Evolutionary conservation across 169 alveolate species (phyloP).

Genomic region (Toxoplasma gondii): DNA sequence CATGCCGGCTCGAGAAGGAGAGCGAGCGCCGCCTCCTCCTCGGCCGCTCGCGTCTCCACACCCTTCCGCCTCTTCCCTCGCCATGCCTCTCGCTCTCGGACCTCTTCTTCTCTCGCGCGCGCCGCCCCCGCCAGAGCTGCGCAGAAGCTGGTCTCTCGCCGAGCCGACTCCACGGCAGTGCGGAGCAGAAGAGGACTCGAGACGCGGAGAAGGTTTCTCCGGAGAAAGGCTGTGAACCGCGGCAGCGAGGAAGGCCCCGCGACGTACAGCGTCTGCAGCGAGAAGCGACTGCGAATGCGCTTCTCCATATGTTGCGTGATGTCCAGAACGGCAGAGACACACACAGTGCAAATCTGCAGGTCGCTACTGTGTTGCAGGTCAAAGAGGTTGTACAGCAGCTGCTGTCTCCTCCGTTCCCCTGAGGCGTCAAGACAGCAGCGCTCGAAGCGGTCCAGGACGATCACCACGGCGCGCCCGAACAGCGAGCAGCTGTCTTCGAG

Average conservation of each 20-base stretch:
- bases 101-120: background rate
- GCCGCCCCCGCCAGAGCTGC: background rate
- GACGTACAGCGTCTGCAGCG: slow-evolving; percentile 49
- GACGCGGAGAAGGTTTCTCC: slow-evolving; percentile 27
- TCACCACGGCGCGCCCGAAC: slow-evolving; percentile 46
- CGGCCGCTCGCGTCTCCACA: background rate
- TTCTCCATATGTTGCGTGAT: slow-evolving; percentile 55
- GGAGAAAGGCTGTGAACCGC: background rate
- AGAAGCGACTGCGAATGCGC: slow-evolving; percentile 59
- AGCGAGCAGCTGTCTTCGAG: slow-evolving; percentile 47
- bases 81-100: background rate
- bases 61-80: background rate
- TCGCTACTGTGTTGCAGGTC: slow-evolving; percentile 56
- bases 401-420: slow-evolving; percentile 36
- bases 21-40: background rate
- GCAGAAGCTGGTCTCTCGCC: background rate
- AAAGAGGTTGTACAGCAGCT: slow-evolving; percentile 57
- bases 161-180: background rate
- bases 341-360: slow-evolving; percentile 52
- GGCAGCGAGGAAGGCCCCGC: background rate
- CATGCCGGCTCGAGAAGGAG: background rate
- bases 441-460: slow-evolving; percentile 54
- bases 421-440: slow-evolving; percentile 52
- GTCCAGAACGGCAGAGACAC: slow-evolving; percentile 55
- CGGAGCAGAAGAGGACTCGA: background rate